Percentiles rank a stretch among this genome's conserved stretches.
These are phyloP conservation scores for Saccharomycopsis crataegensis DNA, from an alignment of 1,139 yeast genomes.

Conservation along the genomic window DNA sequence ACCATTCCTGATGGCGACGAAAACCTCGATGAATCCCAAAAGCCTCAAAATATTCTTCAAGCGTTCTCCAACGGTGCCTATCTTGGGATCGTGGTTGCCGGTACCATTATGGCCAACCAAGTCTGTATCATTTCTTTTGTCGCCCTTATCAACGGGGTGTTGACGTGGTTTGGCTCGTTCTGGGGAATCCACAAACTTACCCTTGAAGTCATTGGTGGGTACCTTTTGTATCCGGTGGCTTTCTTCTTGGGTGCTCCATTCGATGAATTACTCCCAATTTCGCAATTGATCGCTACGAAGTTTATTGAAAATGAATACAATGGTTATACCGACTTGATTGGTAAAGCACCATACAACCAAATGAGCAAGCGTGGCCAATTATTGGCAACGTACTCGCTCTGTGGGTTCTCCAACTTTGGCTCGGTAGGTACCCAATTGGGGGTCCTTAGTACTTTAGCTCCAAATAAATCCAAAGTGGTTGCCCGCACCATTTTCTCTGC, in stretches of 20 bases:
- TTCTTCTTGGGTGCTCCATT: slow-evolving; percentile 59
- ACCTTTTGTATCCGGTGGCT: slow-evolving; percentile 53
- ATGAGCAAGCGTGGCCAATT: slow-evolving; percentile 49
- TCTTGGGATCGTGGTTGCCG: slow-evolving; percentile 53
- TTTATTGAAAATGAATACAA: slow-evolving; percentile 60
- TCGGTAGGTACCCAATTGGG: slow-evolving; percentile 60
- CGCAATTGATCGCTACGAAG: slow-evolving; percentile 50
- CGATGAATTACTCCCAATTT: slow-evolving; percentile 43
- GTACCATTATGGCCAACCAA: slow-evolving; percentile 53
- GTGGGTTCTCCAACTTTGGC: slow-evolving; percentile 63
- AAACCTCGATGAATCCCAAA: slow-evolving; percentile 11
- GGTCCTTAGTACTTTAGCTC: slow-evolving; percentile 53
- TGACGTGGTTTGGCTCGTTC: slow-evolving; percentile 59
- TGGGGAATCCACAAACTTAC: slow-evolving; percentile 51
- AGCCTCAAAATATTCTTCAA: slow-evolving; percentile 45
- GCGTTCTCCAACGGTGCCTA: slow-evolving; percentile 60
- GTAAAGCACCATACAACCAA: slow-evolving; percentile 38
- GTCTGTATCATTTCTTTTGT: slow-evolving; percentile 59
- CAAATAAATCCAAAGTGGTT: slow-evolving; percentile 43
- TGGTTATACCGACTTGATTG: slow-evolving; percentile 42
- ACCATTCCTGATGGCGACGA: slow-evolving; percentile 35
- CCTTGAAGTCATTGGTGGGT: slow-evolving; percentile 50
- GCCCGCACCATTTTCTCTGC: slow-evolving; percentile 44
- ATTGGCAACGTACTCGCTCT: slow-evolving; percentile 56
- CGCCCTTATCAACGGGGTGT: slow-evolving; percentile 49